These are phyloP conservation scores for Elsinoe perseae DNA, from an alignment of 2,329 filamentous ascomycete genomes.

Conservation along the genomic window DNA sequence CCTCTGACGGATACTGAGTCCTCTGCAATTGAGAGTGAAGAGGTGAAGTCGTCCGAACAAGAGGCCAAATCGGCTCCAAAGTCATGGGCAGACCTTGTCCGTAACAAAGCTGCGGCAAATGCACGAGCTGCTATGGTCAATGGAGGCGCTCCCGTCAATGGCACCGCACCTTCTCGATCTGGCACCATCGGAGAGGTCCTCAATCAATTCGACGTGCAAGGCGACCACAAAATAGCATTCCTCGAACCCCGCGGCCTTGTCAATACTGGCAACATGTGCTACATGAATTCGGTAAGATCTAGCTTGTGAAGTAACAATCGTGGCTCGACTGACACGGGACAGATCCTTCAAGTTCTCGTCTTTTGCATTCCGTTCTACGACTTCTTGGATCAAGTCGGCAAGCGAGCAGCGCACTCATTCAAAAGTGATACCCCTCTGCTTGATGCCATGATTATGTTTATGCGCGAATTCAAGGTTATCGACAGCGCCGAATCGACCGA, in stretches of 20 bases:
- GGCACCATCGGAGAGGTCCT: constrained; percentile 71
- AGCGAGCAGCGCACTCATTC: constrained; percentile 79
- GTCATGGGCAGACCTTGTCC: constrained; percentile 63
- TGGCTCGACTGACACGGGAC: constrained; percentile 29
- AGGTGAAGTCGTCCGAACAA: constrained; percentile 34
- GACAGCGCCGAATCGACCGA: constrained; percentile 69
- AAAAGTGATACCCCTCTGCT: constrained; percentile 90
- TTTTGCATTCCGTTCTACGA: constrained; percentile 93
- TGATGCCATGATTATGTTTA: constrained; percentile 95
- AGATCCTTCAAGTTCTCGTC: constrained; percentile 92
- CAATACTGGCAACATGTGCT: constrained; percentile 98
- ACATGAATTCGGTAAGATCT: constrained; percentile 94
- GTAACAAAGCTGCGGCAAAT: constrained; percentile 38
- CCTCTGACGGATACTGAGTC: constrained; percentile 19
- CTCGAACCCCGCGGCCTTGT: constrained; percentile 88
- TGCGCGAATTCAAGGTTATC: constrained; percentile 83
- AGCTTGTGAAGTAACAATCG: not conserved
- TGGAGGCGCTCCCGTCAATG: constrained; percentile 24
- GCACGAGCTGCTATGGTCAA: constrained; percentile 29
- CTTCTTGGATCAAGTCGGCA: constrained; percentile 80
- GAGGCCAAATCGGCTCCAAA: constrained; percentile 35
- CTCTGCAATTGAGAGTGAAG: constrained; percentile 18
- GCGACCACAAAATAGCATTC: constrained; percentile 63
- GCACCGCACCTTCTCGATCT: constrained; percentile 36
- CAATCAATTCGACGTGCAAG: constrained; percentile 60